Evolutionary conservation across 2,329 filamentous ascomycete genomes (phyloP), one percentile per base, ranked within the genome.

Genomic region (Trichoderma koningiopsis): DNA sequence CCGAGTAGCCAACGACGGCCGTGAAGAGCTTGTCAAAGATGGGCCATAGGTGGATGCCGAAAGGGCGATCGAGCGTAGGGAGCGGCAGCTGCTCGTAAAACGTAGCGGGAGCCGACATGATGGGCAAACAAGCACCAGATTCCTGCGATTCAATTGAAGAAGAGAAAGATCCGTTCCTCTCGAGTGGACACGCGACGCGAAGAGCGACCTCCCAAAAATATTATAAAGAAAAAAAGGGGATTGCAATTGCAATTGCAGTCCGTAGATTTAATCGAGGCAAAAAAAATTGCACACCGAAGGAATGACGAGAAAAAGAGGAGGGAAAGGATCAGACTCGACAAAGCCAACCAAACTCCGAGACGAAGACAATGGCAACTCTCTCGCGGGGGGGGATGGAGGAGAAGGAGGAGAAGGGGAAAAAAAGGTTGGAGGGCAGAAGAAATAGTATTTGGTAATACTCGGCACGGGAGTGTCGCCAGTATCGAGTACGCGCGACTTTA

Each of bases 11-110:
- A 70, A 87, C 87, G 73, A 93, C 84, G 69, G 85, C 81, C 79
- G 91, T 91, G 83, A 91, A 98, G 75, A 86, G 90, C 84, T 94
- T 93, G 83, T 91, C 92, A 87, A 98, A 98, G 82, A 96, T 89
- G 75, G 95, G 93, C 96, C 96, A 98, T 81, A 97, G 83, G 72
- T 92, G 86, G 74, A 98, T 84, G 80, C 95, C 96, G 77, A 98
- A 98, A 40, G 95, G 95, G 73, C 92, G 89, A 80, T 97, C 94
- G 81, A 98, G 86, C 72, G 93, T 93, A 68, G 95, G 95, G 74
- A 89, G 79, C 79, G 92, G 86, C 71, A 89, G 76, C 75, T 86
- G 81, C 77, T 87, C 84, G 81, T 81, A 85, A 73, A 87, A 83
- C 63, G 76, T 73, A 63, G 76, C 72, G 65, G 57, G 65, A 68